Evolutionary conservation across 345 rosid genomes (phyloP), one percentile per base, ranked within the genome.

Genomic region (Anastatica hierochuntica): DNA sequence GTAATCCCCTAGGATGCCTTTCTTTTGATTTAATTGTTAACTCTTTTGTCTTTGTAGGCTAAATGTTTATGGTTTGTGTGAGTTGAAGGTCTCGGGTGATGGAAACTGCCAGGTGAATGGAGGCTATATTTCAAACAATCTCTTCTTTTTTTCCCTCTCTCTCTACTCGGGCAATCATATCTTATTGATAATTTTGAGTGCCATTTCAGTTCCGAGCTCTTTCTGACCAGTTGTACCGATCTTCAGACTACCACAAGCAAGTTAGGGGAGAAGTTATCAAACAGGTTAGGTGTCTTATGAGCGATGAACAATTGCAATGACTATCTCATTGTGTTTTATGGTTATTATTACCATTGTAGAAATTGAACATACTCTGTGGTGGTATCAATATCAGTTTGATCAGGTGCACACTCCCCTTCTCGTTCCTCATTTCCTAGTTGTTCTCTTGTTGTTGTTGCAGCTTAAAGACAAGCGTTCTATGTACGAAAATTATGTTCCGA

Each of bases 21-120:
- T 58, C 26, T 58, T 50, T 34, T 35, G 19, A 43, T 23, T 11
- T 26, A 23, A 4, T 5, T 41, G 27, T 17, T 58, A 8, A 49
- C 40, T 56, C 57, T 48, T 13, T 53, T 21, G 43, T 58, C 52
- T 49, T 71, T 21, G n/a, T 74, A 90, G 96, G 85, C 69, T 90
- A 49, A 68, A 82, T 41, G 73, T 74, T 56, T 84, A 86, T 74
- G 83, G 95, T 58, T 69, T 90, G 54, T 79, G 46, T 53, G 98
- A 90, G 76, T 79, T 84, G 58, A 87, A 84, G 69, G 94, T 90
- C 64, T 82, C 90, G 14, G 96, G 98, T 39, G 98, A 90, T 66
- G 98, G 98, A 55, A 90, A 90, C 64, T 90, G 98, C 62, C 98
- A 86, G 96, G 97, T 86, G 72, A 60, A 40, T 39, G 10, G n/a